Evolutionary conservation across 768 basidiomycete species (phyloP).

Genomic region (Hydnum rufescens): DNA sequence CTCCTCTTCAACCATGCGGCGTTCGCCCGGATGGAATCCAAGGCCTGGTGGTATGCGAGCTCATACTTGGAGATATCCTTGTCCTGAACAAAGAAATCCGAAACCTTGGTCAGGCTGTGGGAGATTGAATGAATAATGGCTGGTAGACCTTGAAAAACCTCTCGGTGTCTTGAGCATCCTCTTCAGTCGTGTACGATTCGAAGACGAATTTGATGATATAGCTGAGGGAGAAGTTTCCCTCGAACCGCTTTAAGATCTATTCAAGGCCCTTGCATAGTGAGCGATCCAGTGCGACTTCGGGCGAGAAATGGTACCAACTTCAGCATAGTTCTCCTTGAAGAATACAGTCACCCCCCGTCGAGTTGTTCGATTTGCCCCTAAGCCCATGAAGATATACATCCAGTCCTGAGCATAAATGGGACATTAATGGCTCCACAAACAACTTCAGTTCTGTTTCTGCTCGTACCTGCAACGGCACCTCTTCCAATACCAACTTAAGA

Average conservation of each 20-base stretch:
- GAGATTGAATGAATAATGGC: constrained; percentile 3
- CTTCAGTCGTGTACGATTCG: constrained; percentile 36
- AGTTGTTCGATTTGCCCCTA: constrained; percentile 35
- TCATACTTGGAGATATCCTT: constrained; percentile 53
- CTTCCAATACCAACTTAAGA: constrained; percentile 34
- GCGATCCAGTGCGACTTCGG: too few relatives aligned
- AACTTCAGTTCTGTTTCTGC: too few relatives aligned
- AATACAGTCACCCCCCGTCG: constrained; percentile 36
- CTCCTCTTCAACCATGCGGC: constrained; percentile 47
- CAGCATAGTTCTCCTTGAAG: constrained; percentile 50
- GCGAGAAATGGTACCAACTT: constrained; percentile 29
- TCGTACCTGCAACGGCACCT: constrained; percentile 9
- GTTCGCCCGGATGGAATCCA: constrained; percentile 47
- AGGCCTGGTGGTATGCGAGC: constrained; percentile 39
- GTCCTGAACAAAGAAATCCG: constrained; percentile 20
- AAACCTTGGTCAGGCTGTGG: constrained; percentile 1
- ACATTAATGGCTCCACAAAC: too few relatives aligned
- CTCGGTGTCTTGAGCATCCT: constrained; percentile 41
- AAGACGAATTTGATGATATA: constrained; percentile 24
- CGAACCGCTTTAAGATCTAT: constrained; percentile 47
- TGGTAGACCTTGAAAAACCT: constrained; percentile 53
- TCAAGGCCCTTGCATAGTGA: too few relatives aligned
- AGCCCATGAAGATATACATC: constrained; percentile 37
- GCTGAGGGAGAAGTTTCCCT: constrained; percentile 42
- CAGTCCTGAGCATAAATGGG: constrained; percentile 23